Percentiles rank a stretch among this genome's conserved stretches.
Conservation (phyloP, 148 eudicot species). For the Fallopia convolvulus region DNA sequence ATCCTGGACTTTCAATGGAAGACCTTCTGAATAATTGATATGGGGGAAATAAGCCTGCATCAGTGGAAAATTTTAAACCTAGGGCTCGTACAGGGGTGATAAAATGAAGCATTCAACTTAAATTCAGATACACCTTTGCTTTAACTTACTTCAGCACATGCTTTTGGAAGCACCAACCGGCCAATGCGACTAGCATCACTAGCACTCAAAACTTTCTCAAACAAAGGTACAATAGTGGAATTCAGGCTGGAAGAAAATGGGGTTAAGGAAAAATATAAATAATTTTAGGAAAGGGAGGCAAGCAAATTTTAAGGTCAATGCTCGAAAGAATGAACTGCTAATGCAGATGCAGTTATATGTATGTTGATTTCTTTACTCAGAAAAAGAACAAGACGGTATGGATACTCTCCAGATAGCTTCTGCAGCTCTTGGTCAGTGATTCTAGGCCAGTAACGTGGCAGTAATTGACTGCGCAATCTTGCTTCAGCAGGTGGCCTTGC, state of each 20-base stretch:
- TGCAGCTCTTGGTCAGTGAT: conserved; percentile 94
- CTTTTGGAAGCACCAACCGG: conserved; percentile 95
- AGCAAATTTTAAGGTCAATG: not conserved
- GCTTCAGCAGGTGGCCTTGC: conserved; percentile 96
- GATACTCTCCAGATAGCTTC: conserved; percentile 97
- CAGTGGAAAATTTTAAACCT: conserved; percentile 14
- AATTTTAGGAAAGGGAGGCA: not conserved
- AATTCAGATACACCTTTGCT: not conserved
- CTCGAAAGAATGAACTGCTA: not conserved
- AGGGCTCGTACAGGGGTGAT: not conserved
- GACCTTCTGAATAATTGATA: conserved; percentile 85
- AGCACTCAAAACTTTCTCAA: conserved; percentile 92
- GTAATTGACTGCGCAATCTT: conserved; percentile 69
- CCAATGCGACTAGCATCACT: conserved; percentile 99
- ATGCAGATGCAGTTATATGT: conserved; percentile 1
- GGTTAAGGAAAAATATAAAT: conserved; percentile 32
- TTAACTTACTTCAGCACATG: conserved; percentile 91
- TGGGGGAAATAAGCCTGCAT: conserved; percentile 93
- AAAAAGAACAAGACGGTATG: conserved; percentile 16
- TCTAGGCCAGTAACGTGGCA: conserved; percentile 96
- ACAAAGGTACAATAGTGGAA: conserved; percentile 74
- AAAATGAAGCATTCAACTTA: not conserved
- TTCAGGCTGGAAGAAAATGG: conserved; percentile 49
- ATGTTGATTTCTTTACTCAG: not conserved
- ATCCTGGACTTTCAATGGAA: conserved; percentile 83